Conservation (phyloP, 805 yeast species). For the Candida glaebosa region DNA sequence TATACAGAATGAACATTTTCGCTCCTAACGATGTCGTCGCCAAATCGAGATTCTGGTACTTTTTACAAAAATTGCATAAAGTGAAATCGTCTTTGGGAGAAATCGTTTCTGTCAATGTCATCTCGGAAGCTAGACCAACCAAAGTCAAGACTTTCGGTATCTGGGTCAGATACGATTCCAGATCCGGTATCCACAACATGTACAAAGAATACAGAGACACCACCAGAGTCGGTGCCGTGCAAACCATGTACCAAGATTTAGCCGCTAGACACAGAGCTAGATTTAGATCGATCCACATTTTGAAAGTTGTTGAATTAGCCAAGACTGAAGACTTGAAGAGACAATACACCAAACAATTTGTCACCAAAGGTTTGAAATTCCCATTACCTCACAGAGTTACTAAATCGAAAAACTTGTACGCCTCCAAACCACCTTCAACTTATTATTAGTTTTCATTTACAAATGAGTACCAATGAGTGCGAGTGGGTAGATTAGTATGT, state of each 20-base stretch:
- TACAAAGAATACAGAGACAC: conserved; percentile 99
- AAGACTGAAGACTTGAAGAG: conserved; percentile 98
- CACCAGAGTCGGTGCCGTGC: conserved; percentile 98
- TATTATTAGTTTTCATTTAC: conserved; percentile 62
- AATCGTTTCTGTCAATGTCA: conserved; percentile 87
- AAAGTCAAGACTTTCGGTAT: conserved; percentile 99
- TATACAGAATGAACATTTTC: conserved; percentile 99
- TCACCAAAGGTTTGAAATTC: conserved; percentile 94
- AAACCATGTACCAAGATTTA: conserved; percentile 97
- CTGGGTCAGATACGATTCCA: conserved; percentile 99
- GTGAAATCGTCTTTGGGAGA: conserved; percentile 99
- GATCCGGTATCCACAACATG: conserved; percentile 99
- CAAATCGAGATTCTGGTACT: conserved; percentile 99
- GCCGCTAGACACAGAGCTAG: conserved; percentile 99
- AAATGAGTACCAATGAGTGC: too few species aligned
- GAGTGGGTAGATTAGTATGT: background rate
- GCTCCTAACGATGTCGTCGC: conserved; percentile 99
- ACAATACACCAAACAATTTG: conserved; percentile 97
- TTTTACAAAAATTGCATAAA: conserved; percentile 98
- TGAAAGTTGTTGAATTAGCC: conserved; percentile 98
- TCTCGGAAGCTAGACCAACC: conserved; percentile 95
- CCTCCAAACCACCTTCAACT: conserved; percentile 94
- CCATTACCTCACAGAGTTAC: conserved; percentile 99
- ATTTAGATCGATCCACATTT: conserved; percentile 98
- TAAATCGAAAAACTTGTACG: conserved; percentile 83